These are phyloP conservation scores for Logfia minima DNA, from an alignment of 129 eudicot genomes.

Conservation along the genomic window DNA sequence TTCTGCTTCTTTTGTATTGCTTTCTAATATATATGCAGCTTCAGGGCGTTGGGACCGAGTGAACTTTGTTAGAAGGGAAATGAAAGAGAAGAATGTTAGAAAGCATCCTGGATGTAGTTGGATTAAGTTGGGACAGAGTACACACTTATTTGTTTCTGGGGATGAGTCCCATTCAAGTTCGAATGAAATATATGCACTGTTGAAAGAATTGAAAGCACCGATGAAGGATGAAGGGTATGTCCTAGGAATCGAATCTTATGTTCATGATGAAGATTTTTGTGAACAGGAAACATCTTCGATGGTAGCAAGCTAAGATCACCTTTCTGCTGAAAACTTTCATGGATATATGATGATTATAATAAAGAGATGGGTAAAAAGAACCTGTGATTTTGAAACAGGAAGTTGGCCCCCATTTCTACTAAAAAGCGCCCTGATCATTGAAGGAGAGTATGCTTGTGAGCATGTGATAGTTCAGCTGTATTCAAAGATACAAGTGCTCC, in stretches of 20 bases:
- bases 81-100: conserved; percentile 64
- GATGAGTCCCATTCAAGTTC: conserved; percentile 43
- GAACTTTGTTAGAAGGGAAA: conserved; percentile 59
- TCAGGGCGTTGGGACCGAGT: conserved; percentile 81
- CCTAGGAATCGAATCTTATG: neutral
- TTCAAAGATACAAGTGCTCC: conserved; percentile 62
- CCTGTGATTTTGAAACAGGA: conserved; percentile 75
- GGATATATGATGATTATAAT: neutral
- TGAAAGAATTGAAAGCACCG: conserved; percentile 40
- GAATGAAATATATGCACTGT: conserved; percentile 40
- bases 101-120: conserved; percentile 80
- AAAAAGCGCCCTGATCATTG: conserved; percentile 68
- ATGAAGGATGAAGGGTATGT: conserved; percentile 42
- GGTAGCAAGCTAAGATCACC: too few relatives aligned
- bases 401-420: conserved; percentile 98
- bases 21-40: conserved; percentile 84
- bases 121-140: conserved; percentile 46
- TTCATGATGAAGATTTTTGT: neutral
- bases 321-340: neutral
- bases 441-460: conserved; percentile 37
- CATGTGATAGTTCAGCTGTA: conserved; percentile 21
- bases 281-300: neutral
- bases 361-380: conserved; percentile 27
- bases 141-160: conserved; percentile 48
- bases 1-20: conserved; percentile 81